Evolutionary conservation across 2,329 filamentous ascomycete genomes (phyloP).

Genomic region (Zasmidium cellare): DNA sequence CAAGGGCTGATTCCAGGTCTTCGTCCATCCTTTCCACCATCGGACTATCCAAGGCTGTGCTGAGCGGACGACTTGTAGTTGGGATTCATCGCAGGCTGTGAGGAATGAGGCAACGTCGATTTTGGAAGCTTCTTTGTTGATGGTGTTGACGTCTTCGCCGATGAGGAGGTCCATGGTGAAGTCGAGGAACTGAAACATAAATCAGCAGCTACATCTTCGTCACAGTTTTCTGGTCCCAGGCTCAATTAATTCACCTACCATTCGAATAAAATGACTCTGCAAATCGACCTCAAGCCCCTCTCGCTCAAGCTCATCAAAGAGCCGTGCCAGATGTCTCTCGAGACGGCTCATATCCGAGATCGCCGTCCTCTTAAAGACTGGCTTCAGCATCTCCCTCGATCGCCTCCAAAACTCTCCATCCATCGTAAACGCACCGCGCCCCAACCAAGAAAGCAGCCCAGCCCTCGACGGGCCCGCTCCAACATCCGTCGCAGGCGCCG

Average conservation of each 20-base stretch:
- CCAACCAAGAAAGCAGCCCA: background rate
- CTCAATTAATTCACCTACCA: background rate
- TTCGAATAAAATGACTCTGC: background rate
- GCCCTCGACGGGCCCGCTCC: background rate
- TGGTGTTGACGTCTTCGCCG: constrained; percentile 2
- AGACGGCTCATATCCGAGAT: constrained; percentile 3
- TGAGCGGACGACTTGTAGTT: background rate
- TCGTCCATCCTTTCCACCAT: constrained; percentile 5
- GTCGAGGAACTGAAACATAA: background rate
- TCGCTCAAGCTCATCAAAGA: background rate
- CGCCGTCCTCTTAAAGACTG: constrained; percentile 1
- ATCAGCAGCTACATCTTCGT: background rate
- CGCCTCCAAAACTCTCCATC: constrained; percentile 3
- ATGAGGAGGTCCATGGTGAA: constrained; percentile 3
- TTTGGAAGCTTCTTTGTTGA: background rate
- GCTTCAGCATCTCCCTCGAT: background rate
- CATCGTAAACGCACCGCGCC: background rate
- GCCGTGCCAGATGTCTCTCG: background rate
- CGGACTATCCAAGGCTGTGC: background rate
- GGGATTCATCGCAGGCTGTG: background rate
- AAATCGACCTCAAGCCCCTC: background rate
- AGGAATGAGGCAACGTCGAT: background rate
- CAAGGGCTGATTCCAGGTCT: background rate
- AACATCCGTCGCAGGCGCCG: background rate
- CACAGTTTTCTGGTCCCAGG: too few relatives aligned